phyloP scores from a whole-genome alignment of 371 early-diverging fungal genomes.

The Dichotomocladium elegans region DNA sequence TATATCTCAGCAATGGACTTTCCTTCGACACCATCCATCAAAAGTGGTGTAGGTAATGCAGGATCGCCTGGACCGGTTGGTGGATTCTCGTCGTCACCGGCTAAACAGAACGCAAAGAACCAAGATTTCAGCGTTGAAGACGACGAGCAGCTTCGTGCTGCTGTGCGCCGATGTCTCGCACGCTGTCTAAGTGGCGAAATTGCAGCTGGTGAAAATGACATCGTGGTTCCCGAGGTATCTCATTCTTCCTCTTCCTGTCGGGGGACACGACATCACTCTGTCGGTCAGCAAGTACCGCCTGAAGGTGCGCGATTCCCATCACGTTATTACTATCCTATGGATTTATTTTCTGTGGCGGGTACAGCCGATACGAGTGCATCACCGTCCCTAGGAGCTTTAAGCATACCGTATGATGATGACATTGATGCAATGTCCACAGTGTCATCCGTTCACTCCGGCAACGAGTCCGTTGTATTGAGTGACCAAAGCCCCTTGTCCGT shows the following conservation, averaged over 20 bases:
- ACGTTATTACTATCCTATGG: conserved; percentile 32
- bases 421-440: conserved; percentile 30
- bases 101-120: conserved; percentile 6
- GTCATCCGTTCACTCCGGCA: conserved; percentile 45
- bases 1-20: conserved; percentile 38
- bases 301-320: conserved; percentile 2
- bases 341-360: conserved; percentile 42
- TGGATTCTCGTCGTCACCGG: conserved; percentile 3
- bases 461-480: conserved; percentile 10
- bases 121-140: conserved; percentile 61
- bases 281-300: neutral
- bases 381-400: conserved; percentile 29
- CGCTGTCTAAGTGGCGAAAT: conserved; percentile 25
- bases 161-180: conserved; percentile 66
- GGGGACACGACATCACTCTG: neutral
- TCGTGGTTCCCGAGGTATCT: neutral
- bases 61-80: neutral
- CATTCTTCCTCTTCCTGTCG: conserved; percentile 6
- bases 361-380: conserved; percentile 30
- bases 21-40: conserved; percentile 22
- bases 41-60: neutral
- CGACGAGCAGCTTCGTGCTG: conserved; percentile 56
- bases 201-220: neutral
- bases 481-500: conserved; percentile 28
- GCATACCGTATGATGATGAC: conserved; percentile 33